These are phyloP conservation scores for Styphnolobium japonicum DNA, from an alignment of 306 rosid genomes.

Conservation along the genomic window DNA sequence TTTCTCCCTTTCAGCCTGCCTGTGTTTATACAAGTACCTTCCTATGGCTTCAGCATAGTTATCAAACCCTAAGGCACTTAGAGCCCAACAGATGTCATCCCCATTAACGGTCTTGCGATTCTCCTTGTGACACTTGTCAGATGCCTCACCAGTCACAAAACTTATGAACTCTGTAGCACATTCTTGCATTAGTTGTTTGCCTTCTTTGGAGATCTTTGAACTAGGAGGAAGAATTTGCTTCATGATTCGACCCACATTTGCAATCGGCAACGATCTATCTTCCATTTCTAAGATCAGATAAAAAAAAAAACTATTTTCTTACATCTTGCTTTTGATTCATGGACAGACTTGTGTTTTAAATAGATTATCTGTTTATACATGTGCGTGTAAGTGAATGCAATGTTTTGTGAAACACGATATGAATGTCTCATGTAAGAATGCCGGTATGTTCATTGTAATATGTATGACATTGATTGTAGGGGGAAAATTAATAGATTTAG, in stretches of 20 bases:
- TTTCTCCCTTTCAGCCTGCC: constrained; percentile 52
- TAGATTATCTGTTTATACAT: background rate
- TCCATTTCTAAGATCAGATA: constrained; percentile 35
- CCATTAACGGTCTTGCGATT: constrained; percentile 84
- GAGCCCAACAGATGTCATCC: constrained; percentile 93
- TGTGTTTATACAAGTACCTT: constrained; percentile 52
- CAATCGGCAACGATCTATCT: constrained; percentile 64
- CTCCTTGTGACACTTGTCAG: constrained; percentile 90
- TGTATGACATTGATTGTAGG: background rate
- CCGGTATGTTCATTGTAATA: background rate
- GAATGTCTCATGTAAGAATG: constrained; percentile 27
- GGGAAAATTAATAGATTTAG: background rate
- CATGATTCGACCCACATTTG: constrained; percentile 86
- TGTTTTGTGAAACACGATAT: constrained; percentile 42
- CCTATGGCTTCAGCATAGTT: constrained; percentile 60
- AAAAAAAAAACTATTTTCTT: background rate
- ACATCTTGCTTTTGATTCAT: background rate
- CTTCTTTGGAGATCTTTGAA: constrained; percentile 80
- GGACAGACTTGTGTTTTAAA: background rate
- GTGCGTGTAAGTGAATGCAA: background rate
- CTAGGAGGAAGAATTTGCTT: constrained; percentile 58
- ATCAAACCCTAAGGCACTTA: constrained; percentile 75
- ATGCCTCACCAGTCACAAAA: constrained; percentile 77
- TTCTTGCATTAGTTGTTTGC: constrained; percentile 76
- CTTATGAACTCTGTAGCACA: constrained; percentile 88